A percentile compares a stretch with the other conserved stretches of the same genome.
phyloP scores from a whole-genome alignment of 2,329 filamentous ascomycete genomes.

The Hymenoscyphus repandus region DNA sequence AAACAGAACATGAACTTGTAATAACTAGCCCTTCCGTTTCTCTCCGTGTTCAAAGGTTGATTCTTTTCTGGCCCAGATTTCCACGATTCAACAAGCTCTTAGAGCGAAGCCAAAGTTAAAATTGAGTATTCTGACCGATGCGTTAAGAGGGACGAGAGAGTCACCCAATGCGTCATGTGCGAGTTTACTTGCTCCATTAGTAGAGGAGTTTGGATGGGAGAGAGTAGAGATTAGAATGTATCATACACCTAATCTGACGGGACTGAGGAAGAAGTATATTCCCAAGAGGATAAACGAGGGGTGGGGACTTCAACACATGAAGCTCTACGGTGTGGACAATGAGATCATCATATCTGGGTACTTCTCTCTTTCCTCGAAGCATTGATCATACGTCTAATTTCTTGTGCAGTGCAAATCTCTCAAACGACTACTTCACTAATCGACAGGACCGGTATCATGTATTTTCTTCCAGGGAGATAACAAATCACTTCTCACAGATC shows the following conservation, averaged over 20 bases:
- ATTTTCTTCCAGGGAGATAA: slow-evolving; percentile 72
- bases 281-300: slow-evolving; percentile 94
- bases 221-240: slow-evolving; percentile 95
- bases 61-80: slow-evolving; percentile 48
- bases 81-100: slow-evolving; percentile 70
- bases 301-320: slow-evolving; percentile 99
- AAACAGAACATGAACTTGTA: slow-evolving; percentile 81
- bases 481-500: slow-evolving; percentile 75
- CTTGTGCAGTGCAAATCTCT: slow-evolving; percentile 68
- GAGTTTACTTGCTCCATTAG: slow-evolving; percentile 78
- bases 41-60: slow-evolving; percentile 10
- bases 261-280: slow-evolving; percentile 74
- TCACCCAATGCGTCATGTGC: slow-evolving; percentile 81
- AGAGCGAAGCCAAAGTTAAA: slow-evolving; percentile 68
- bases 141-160: slow-evolving; percentile 85
- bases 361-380: slow-evolving; percentile 14
- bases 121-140: slow-evolving; percentile 87
- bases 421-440: slow-evolving; percentile 92
- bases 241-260: slow-evolving; percentile 92
- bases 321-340: slow-evolving; percentile 92
- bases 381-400: slow-evolving; percentile 7
- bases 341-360: slow-evolving; percentile 91
- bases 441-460: slow-evolving; percentile 92
- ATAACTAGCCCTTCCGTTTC: slow-evolving; percentile 16
- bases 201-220: slow-evolving; percentile 75